A percentile compares a stretch with the other conserved stretches of the same genome.
These are phyloP conservation scores for Fusarium zealandicum DNA, from an alignment of 2,329 filamentous ascomycete species.

Conservation along the genomic window DNA sequence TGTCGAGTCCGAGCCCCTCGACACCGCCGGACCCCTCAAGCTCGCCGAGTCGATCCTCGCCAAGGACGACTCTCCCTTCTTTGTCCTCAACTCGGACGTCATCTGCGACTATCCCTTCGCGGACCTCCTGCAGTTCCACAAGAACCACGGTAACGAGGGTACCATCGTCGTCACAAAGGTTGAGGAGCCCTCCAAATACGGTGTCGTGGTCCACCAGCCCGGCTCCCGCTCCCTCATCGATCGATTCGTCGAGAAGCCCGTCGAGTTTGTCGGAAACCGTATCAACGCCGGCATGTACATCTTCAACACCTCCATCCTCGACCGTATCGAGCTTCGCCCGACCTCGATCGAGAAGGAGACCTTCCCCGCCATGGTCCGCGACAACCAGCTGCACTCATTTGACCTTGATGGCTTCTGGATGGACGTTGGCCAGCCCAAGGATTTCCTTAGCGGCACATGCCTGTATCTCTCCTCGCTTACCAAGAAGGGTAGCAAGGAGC, in stretches of 20 bases:
- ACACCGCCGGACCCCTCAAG: slow-evolving; percentile 94
- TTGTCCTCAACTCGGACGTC: slow-evolving; percentile 97
- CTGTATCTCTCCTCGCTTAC: slow-evolving; percentile 92
- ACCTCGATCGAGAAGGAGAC: slow-evolving; percentile 99
- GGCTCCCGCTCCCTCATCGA: slow-evolving; percentile 91
- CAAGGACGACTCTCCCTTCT: slow-evolving; percentile 95
- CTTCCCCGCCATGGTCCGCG: slow-evolving; percentile 91
- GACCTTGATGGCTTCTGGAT: slow-evolving; percentile 99
- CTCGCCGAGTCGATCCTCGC: slow-evolving; percentile 89
- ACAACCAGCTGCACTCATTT: slow-evolving; percentile 92
- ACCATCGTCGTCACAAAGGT: slow-evolving; percentile 99
- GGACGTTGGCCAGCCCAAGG: slow-evolving; percentile 98
- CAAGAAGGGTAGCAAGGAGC: slow-evolving; percentile 87
- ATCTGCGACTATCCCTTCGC: slow-evolving; percentile 98
- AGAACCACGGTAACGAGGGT: slow-evolving; percentile 89
- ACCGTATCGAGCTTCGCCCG: slow-evolving; percentile 92
- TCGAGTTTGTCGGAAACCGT: slow-evolving; percentile 97
- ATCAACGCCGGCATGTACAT: slow-evolving; percentile 99
- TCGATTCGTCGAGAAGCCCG: slow-evolving; percentile 98
- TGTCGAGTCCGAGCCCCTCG: slow-evolving; percentile 92
- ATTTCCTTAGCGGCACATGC: slow-evolving; percentile 95
- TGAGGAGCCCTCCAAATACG: slow-evolving; percentile 98
- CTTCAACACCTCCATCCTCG: slow-evolving; percentile 88
- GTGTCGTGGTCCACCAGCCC: slow-evolving; percentile 97
- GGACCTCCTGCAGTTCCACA: slow-evolving; percentile 90